Percentiles rank a stretch among this genome's conserved stretches.
Conservation (phyloP, 352 stramenopile genomes). For the Phytophthora melonis region DNA sequence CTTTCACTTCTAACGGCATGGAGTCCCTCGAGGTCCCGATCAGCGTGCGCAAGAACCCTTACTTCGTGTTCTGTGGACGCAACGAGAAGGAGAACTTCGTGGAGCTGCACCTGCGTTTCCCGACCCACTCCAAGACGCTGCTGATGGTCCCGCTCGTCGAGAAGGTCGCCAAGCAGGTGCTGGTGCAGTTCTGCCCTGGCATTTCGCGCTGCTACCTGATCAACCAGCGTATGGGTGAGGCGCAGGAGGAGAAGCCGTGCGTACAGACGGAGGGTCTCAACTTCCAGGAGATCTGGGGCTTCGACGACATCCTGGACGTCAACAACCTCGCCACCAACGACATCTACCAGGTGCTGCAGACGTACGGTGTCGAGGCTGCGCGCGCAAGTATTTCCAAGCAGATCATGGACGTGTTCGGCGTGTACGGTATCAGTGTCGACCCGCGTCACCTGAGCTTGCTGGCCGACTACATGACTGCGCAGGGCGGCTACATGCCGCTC, state of each 20-base stretch:
- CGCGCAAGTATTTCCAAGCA: constrained; percentile 98
- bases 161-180: constrained; percentile 84
- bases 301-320: constrained; percentile 94
- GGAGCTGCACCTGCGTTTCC: constrained; percentile 89
- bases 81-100: constrained; percentile 87
- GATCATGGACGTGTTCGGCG: constrained; percentile 99
- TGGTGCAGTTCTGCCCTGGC: constrained; percentile 89
- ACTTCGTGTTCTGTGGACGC: constrained; percentile 85
- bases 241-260: constrained; percentile 84
- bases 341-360: constrained; percentile 96
- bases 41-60: constrained; percentile 88
- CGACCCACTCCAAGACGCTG: constrained; percentile 89
- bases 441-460: constrained; percentile 98
- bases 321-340: constrained; percentile 98
- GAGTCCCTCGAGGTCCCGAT: constrained; percentile 78
- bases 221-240: constrained; percentile 85
- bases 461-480: constrained; percentile 99
- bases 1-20: constrained; percentile 62
- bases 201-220: constrained; percentile 92
- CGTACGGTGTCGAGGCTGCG: constrained; percentile 99
- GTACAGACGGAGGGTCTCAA: constrained; percentile 98
- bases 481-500: constrained; percentile 97
- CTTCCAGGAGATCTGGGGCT: constrained; percentile 98
- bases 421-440: constrained; percentile 99
- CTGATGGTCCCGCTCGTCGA: constrained; percentile 92